phyloP scores from a whole-genome alignment of 2,329 filamentous ascomycete species.

The Fusarium sp. region DNA sequence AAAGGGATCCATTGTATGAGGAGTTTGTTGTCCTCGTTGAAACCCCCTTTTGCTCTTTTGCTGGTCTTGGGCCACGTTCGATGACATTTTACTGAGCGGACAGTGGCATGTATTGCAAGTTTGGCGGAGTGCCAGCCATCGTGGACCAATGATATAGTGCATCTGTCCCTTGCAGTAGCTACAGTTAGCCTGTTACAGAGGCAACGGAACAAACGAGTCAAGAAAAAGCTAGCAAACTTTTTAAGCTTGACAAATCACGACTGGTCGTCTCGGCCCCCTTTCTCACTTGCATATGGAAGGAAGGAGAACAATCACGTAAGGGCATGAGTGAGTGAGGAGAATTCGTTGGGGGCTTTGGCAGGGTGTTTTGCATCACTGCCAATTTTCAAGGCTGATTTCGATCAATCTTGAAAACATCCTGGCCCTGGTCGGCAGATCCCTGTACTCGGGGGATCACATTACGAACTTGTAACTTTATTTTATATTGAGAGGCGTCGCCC shows the following conservation, averaged over 20 bases:
- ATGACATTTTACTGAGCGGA: conserved; percentile 17
- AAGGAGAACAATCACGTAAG: background rate
- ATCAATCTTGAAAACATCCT: background rate
- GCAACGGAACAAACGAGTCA: conserved; percentile 13
- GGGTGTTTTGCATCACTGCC: conserved; percentile 4
- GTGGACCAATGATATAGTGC: conserved; percentile 2
- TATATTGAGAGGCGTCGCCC: conserved; percentile 22
- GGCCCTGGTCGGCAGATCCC: conserved; percentile 2
- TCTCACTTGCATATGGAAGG: background rate
- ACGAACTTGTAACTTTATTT: conserved; percentile 23
- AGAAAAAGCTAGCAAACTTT: background rate
- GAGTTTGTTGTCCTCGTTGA: background rate
- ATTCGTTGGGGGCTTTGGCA: conserved; percentile 1
- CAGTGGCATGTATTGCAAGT: conserved; percentile 12
- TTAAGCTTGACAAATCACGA: background rate
- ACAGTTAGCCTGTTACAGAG: conserved; percentile 13
- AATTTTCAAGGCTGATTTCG: conserved; percentile 13
- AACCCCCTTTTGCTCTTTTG: background rate
- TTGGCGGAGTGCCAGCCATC: background rate
- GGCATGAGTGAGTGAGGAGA: background rate
- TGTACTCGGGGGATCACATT: conserved; percentile 18
- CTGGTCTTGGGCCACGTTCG: background rate
- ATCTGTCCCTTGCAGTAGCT: conserved; percentile 23
- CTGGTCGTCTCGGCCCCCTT: background rate
- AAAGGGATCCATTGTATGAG: background rate